Conservation (phyloP, 768 basidiomycete genomes). For the Amanita fuliginea region DNA sequence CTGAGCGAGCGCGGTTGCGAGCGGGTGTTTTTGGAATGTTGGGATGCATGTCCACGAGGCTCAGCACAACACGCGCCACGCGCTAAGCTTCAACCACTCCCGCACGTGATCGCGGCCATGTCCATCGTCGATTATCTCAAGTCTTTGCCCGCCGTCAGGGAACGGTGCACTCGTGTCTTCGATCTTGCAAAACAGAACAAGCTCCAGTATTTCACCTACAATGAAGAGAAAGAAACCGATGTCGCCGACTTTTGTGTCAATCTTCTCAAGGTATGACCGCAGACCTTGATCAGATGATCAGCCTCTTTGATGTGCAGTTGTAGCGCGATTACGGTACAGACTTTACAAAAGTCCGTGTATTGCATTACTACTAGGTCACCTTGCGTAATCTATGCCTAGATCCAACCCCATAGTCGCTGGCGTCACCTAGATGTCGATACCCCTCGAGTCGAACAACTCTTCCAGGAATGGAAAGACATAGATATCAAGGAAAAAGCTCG, state of each 20-base stretch:
- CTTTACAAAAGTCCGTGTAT: slow-evolving; percentile 43
- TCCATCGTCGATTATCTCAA: slow-evolving; percentile 58
- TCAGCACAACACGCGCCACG: not conserved
- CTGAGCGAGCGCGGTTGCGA: slow-evolving; percentile 34
- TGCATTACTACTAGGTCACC: not conserved
- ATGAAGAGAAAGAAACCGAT: slow-evolving; percentile 60
- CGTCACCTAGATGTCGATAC: slow-evolving; percentile 69
- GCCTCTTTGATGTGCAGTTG: slow-evolving; percentile 2
- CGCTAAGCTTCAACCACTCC: not conserved
- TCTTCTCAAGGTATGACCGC: slow-evolving; percentile 59
- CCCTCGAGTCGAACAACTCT: slow-evolving; percentile 50
- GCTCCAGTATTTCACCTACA: slow-evolving; percentile 79
- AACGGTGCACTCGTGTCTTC: slow-evolving; percentile 71
- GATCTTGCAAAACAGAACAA: slow-evolving; percentile 64
- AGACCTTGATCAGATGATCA: not conserved
- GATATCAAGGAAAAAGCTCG: slow-evolving; percentile 51
- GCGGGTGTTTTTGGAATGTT: slow-evolving; percentile 36
- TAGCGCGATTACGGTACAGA: slow-evolving; percentile 70
- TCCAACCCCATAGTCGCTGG: slow-evolving; percentile 86
- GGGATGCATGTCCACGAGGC: not conserved
- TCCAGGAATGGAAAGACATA: slow-evolving; percentile 44
- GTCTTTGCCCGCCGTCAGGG: slow-evolving; percentile 82
- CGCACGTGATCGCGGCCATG: slow-evolving; percentile 6
- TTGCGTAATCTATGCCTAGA: slow-evolving; percentile 29
- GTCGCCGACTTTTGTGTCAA: slow-evolving; percentile 66